Conservation (phyloP, 1,284 basidiomycete genomes). For the Phaffia rhodozyma region DNA sequence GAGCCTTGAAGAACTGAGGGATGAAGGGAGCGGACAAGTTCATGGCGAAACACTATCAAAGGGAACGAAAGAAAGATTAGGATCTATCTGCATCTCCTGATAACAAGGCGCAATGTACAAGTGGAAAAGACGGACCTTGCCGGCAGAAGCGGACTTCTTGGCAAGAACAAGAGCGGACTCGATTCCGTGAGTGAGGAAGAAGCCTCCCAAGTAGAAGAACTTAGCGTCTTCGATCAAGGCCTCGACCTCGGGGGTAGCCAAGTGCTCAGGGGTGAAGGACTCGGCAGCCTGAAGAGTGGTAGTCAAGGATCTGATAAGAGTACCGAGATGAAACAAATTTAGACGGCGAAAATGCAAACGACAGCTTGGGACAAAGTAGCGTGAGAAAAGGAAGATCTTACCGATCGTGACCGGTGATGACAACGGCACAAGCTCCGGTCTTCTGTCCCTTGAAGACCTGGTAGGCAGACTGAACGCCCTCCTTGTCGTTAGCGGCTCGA, state of each 20-base stretch:
- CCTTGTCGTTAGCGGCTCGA: slow-evolving; percentile 81
- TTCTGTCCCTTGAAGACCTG: slow-evolving; percentile 73
- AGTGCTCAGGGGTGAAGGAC: slow-evolving; percentile 69
- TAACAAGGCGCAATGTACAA: not conserved
- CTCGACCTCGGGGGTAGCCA: slow-evolving; percentile 64
- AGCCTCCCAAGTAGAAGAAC: slow-evolving; percentile 90
- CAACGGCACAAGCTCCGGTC: slow-evolving; percentile 93
- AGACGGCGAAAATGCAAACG: not conserved
- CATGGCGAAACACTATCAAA: slow-evolving; percentile 59
- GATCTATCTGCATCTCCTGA: not conserved
- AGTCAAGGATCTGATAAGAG: slow-evolving; percentile 57
- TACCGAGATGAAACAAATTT: not conserved
- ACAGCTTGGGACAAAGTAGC: not conserved
- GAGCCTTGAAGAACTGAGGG: slow-evolving; percentile 78
- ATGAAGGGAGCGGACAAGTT: slow-evolving; percentile 99
- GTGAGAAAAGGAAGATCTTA: slow-evolving; percentile 29
- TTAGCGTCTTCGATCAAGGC: slow-evolving; percentile 67
- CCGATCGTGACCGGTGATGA: slow-evolving; percentile 89
- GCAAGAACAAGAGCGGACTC: slow-evolving; percentile 64
- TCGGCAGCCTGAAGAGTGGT: slow-evolving; percentile 85
- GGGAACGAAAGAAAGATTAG: not conserved
- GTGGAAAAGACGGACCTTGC: slow-evolving; percentile 49
- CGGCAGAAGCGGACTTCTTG: slow-evolving; percentile 61
- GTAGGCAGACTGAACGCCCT: slow-evolving; percentile 82
- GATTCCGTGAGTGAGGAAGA: slow-evolving; percentile 89